Evolutionary conservation across 179 eudicot genomes (phyloP), one percentile per base, ranked within the genome.

Genomic region (Corrigiola litoralis): DNA sequence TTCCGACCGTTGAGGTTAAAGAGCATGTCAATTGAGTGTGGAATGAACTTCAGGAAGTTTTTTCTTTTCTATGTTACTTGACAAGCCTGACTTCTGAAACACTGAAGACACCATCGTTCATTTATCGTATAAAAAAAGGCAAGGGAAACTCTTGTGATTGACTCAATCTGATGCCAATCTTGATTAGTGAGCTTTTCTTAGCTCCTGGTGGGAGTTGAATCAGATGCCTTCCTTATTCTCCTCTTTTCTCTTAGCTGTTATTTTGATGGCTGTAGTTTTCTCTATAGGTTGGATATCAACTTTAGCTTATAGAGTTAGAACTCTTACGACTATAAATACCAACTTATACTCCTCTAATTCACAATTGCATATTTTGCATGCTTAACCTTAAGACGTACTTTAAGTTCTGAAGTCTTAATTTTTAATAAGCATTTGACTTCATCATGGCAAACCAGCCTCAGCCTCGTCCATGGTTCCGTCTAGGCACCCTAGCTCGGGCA

Each of bases 401-500:
- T n/a, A n/a, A n/a, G n/a, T n/a, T 25, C 25, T 13, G 4, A 28
- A 37, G 49, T 25, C 60, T 21, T 11, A 16, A 36, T 20, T 51
- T 63, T 2, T 9, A 17, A 54, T 27, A 31, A 60, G 2, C 27
- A 32, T 20, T 68, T 34, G 42, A 40, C 25, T 29, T 18, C 47
- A 46, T 21, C 28, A 75, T 75, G 79, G 49, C 79, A 52, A 75
- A 75, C 69, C 79, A 71, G 41, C 54, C 77, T 55, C 79, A 52
- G 41, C 55, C 75, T 18, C 79, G 75, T 27, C 79, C 79, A n/a
- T 71, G 75, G 79, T 75, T 75, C 44, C 72, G 79, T 38, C 61
- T 75, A 44, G 58, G 62, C 62, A 64, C 79, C 53, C 11, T 75
- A 9, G 58, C 69, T 49, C 68, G 74, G 27, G 13, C 70, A 1